Evolutionary conservation across 2,329 filamentous ascomycete species (phyloP).

Genomic region (Cucurbitaria berberidis): DNA sequence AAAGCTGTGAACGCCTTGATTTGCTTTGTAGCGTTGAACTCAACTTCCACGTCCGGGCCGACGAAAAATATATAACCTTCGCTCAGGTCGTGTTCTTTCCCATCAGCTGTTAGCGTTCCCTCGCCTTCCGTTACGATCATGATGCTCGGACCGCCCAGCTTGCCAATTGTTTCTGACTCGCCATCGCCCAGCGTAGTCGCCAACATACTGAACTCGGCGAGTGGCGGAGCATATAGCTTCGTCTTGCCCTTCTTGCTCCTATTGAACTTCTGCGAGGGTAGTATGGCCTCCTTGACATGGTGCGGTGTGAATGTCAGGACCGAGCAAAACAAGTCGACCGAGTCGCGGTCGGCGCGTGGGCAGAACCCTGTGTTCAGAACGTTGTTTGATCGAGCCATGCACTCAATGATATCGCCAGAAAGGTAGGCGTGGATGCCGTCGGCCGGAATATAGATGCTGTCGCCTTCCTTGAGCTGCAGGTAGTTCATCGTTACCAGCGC

Average conservation of each 20-base stretch:
- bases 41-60: conserved; percentile 61
- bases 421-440: conserved; percentile 78
- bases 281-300: conserved; percentile 60
- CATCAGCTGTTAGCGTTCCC: conserved; percentile 63
- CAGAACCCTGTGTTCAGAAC: conserved; percentile 79
- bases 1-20: conserved; percentile 59
- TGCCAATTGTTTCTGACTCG: conserved; percentile 64
- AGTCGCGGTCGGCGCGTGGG: conserved; percentile 68
- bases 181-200: conserved; percentile 62
- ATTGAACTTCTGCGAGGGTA: conserved; percentile 58
- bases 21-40: conserved; percentile 52
- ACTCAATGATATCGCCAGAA: conserved; percentile 76
- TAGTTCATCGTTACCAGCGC: conserved; percentile 78
- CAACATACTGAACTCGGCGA: conserved; percentile 76
- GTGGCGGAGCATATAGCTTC: conserved; percentile 67
- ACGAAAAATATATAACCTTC: conserved; percentile 72
- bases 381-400: conserved; percentile 78
- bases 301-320: conserved; percentile 70
- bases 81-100: conserved; percentile 59
- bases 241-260: conserved; percentile 66
- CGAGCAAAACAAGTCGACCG: conserved; percentile 67
- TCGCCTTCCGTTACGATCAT: conserved; percentile 66
- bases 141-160: conserved; percentile 66
- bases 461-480: conserved; percentile 67
- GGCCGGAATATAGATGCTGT: conserved; percentile 73